Conservation (phyloP, 2,329 filamentous ascomycete genomes). For the Diplodia corticola region DNA sequence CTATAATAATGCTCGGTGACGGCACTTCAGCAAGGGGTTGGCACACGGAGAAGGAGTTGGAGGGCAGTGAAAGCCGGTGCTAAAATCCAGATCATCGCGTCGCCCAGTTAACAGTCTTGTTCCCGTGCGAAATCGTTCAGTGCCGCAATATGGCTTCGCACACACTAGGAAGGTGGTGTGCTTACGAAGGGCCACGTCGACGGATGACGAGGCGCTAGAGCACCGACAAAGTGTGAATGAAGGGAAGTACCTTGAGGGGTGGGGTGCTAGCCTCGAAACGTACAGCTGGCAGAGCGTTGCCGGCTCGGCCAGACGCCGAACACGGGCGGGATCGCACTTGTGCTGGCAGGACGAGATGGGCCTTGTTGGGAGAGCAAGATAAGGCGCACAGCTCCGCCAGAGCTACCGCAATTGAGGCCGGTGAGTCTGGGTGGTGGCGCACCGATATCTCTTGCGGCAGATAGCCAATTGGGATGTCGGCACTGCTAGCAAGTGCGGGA, state of each 20-base stretch:
- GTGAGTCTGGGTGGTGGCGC: neutral
- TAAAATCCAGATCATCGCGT: neutral
- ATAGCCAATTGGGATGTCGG: neutral
- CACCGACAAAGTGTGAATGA: neutral
- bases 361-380: neutral
- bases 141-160: neutral
- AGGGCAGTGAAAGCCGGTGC: neutral
- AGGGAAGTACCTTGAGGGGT: neutral
- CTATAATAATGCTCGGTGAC: neutral
- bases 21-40: neutral
- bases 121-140: neutral
- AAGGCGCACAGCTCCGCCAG: neutral
- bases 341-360: neutral
- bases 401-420: constrained; percentile 2
- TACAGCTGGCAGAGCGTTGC: neutral
- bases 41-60: neutral
- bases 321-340: neutral
- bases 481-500: constrained; percentile 11
- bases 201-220: neutral
- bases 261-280: constrained; percentile 1
- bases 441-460: neutral
- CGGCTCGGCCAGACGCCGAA: neutral
- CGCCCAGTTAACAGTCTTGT: neutral
- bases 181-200: neutral
- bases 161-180: neutral